Percentiles rank a stretch among this genome's conserved stretches.
phyloP scores from a whole-genome alignment of 768 basidiomycete genomes.

The Boletus bicolor region DNA sequence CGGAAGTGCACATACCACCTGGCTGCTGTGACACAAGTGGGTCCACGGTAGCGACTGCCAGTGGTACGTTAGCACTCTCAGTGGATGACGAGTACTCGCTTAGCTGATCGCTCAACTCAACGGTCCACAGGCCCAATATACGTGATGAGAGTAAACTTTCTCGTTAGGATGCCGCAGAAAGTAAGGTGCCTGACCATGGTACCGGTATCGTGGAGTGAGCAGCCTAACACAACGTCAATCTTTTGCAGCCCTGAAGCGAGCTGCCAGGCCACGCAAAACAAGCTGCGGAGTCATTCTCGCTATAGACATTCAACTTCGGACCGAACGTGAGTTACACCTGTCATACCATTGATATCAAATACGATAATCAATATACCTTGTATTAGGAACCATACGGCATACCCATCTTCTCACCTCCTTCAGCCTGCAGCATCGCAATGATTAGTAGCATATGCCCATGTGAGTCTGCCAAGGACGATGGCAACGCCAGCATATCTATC shows the following conservation, averaged over 20 bases:
- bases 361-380: slow-evolving; percentile 21
- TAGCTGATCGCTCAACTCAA: slow-evolving; percentile 1
- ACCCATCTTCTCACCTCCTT: slow-evolving; percentile 9
- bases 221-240: slow-evolving; percentile 15
- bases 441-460: background rate
- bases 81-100: background rate
- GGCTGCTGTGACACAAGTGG: background rate
- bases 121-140: slow-evolving; percentile 6
- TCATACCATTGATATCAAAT: slow-evolving; percentile 19
- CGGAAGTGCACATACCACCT: background rate
- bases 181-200: slow-evolving; percentile 13
- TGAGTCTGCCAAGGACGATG: background rate
- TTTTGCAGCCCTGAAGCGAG: slow-evolving; percentile 19
- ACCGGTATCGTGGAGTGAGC: slow-evolving; percentile 28
- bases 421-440: background rate
- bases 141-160: slow-evolving; percentile 6
- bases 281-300: slow-evolving; percentile 4
- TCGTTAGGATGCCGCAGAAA: slow-evolving; percentile 20
- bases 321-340: slow-evolving; percentile 17
- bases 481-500: background rate
- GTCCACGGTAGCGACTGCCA: background rate
- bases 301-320: slow-evolving; percentile 7
- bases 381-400: slow-evolving; percentile 27
- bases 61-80: background rate
- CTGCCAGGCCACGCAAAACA: slow-evolving; percentile 1